Evolutionary conservation across 805 yeast genomes (phyloP).

Genomic region (Scheffersomyces stipitis): DNA sequence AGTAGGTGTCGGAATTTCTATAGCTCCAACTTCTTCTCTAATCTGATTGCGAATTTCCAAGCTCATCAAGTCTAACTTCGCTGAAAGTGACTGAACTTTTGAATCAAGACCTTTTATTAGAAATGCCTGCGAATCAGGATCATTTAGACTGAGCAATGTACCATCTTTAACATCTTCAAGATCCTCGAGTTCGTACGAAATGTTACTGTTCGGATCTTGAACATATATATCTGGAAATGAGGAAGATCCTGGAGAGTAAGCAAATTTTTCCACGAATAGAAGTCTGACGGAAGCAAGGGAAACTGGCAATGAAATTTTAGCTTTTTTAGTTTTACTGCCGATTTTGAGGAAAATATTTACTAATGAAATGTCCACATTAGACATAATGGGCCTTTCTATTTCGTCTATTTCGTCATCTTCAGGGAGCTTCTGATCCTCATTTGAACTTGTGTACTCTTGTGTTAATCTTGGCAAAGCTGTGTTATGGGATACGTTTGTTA

Average conservation of each 20-base stretch:
- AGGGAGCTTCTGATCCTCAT: background rate
- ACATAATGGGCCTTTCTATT: background rate
- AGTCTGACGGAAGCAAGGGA: constrained; percentile 58
- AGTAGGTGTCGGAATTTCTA: constrained; percentile 21
- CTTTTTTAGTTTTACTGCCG: constrained; percentile 56
- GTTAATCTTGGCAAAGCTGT: constrained; percentile 12
- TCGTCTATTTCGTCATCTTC: background rate
- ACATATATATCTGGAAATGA: constrained; percentile 79
- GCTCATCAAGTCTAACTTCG: constrained; percentile 16
- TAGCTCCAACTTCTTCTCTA: constrained; percentile 17
- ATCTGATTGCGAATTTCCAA: constrained; percentile 14
- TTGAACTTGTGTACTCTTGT: background rate
- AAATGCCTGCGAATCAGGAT: constrained; percentile 32
- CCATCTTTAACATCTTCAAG: constrained; percentile 62
- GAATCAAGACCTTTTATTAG: constrained; percentile 20
- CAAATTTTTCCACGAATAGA: constrained; percentile 82
- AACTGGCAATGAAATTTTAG: constrained; percentile 43
- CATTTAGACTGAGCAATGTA: constrained; percentile 57
- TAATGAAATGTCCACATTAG: background rate
- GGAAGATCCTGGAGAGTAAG: constrained; percentile 71
- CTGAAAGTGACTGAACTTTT: constrained; percentile 12
- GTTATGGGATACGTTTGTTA: constrained; percentile 43
- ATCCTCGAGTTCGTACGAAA: constrained; percentile 83
- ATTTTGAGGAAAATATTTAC: constrained; percentile 47
- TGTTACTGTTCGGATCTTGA: constrained; percentile 55